Evolutionary conservation across 441 rosid genomes (phyloP).

Genomic region (Pelargonium citronellum): DNA sequence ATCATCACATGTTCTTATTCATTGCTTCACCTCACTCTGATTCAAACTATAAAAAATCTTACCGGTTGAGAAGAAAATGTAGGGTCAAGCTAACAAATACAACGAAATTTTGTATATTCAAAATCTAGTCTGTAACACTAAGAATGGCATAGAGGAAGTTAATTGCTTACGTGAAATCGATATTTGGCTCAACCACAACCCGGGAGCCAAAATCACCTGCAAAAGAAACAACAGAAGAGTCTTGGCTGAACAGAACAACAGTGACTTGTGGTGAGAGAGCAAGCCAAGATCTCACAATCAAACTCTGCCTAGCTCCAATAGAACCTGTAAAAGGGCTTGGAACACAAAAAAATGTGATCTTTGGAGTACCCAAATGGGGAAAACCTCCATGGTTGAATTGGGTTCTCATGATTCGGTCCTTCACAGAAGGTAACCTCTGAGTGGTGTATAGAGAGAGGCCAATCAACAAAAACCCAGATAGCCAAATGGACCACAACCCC

Average conservation of each 20-base stretch:
- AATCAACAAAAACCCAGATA: conserved; percentile 62
- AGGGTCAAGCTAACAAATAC: too few relatives aligned
- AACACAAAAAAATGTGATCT: conserved; percentile 60
- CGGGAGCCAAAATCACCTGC: conserved; percentile 49
- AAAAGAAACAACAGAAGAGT: conserved; percentile 47
- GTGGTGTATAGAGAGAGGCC: conserved; percentile 69
- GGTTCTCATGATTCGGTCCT: conserved; percentile 18
- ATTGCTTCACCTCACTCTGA: too few relatives aligned
- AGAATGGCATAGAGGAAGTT: not conserved
- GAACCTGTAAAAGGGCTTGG: conserved; percentile 42
- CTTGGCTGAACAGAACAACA: conserved; percentile 58
- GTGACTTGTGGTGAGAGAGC: conserved; percentile 54
- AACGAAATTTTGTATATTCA: not conserved
- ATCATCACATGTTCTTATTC: too few relatives aligned
- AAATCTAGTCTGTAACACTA: not conserved
- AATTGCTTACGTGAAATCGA: conserved; percentile 71
- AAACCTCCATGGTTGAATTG: conserved; percentile 17
- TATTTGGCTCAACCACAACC: conserved; percentile 51
- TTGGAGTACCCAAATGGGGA: conserved; percentile 25
- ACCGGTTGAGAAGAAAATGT: too few relatives aligned
- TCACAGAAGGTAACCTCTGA: conserved; percentile 43
- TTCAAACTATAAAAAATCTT: too few relatives aligned
- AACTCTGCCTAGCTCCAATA: conserved; percentile 39
- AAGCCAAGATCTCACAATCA: conserved; percentile 73
- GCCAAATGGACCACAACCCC: conserved; percentile 67